Conservation (phyloP, 495 filamentous ascomycete species). For the Penicillium argentinense region DNA sequence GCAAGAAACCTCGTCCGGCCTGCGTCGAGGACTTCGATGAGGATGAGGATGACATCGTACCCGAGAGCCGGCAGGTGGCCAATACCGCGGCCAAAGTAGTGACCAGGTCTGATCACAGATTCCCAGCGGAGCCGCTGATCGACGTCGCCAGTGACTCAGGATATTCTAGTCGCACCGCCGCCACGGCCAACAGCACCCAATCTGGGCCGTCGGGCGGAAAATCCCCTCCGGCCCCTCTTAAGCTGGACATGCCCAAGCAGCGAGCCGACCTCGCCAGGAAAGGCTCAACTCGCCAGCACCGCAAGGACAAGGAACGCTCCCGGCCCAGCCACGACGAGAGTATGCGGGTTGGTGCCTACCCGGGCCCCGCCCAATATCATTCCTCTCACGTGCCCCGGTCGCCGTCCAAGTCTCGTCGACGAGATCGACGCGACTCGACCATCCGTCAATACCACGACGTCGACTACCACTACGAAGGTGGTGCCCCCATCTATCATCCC, state of each 20-base stretch:
- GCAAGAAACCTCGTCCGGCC: conserved; percentile 43
- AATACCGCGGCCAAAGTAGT: conserved; percentile 49
- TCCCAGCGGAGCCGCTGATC: conserved; percentile 32
- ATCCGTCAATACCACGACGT: conserved; percentile 29
- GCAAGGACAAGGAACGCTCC: conserved; percentile 33
- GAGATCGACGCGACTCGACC: conserved; percentile 35
- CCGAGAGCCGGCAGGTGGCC: conserved; percentile 52
- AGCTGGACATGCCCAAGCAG: conserved; percentile 36
- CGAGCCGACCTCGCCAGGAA: conserved; percentile 30
- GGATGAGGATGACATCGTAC: conserved; percentile 44
- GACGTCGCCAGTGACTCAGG: conserved; percentile 63
- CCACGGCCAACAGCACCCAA: conserved; percentile 55
- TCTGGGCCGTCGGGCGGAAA: conserved; percentile 50
- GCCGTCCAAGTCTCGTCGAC: conserved; percentile 36
- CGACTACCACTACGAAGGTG: conserved; percentile 34
- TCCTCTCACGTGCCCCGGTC: conserved; percentile 33
- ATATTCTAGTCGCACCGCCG: conserved; percentile 63
- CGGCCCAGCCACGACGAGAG: conserved; percentile 35
- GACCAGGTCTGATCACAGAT: conserved; percentile 47
- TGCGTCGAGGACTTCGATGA: conserved; percentile 60
- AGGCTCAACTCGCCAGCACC: conserved; percentile 35
- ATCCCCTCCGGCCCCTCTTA: conserved; percentile 40
- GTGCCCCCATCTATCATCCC: conserved; percentile 28
- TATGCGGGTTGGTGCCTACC: conserved; percentile 39
- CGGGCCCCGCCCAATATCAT: conserved; percentile 28